Evolutionary conservation across 441 rosid genomes (phyloP), one percentile per base, ranked within the genome.

Genomic region (Erodium chrysanthum): DNA sequence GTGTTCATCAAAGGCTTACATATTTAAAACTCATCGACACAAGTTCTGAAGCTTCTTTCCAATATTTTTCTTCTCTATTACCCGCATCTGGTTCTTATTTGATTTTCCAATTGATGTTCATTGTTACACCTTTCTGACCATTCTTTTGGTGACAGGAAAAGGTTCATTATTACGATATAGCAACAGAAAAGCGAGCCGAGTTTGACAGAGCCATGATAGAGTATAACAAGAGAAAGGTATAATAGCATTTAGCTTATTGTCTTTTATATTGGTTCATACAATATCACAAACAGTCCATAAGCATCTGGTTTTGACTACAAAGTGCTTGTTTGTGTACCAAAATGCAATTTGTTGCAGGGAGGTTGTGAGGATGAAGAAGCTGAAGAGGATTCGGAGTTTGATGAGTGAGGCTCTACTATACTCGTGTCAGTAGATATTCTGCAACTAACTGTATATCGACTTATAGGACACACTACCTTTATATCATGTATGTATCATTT

Each of bases 121-220:
- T 10, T 42, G 48, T 42, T 42, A 11, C 12, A 42, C 48, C 68
- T 31, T 65, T 23, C 62, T 46, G 59, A 58, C 40, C 18, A 68
- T 56, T 58, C 48, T 68, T 35, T 48, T 31, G 67, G 69, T 48
- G 33, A 63, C 66, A 93, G 98, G 98, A 91, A 75, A 91, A 93
- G 65, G 95, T 93, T 25, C 83, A 86, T 66, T 91, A 93, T 69
- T 93, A 93, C 72, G 98, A 88, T 75, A 80, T 87, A 31, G 96
- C 96, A 66, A 89, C 88, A 10, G 87, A 78, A 79, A 93, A 88
- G 73, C 83, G 96, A 71, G 90, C 91, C 48, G 96, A 88, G 76
- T 90, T 93, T 73, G 96, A 90, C 69, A 77, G 77, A 73, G 84
- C 84, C 70, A 85, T 81, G 86, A 84, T 85, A 31, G 92, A 84